Evolutionary conservation across 177 flowering plant species (phyloP).

Genomic region (Vitis hybrid): DNA sequence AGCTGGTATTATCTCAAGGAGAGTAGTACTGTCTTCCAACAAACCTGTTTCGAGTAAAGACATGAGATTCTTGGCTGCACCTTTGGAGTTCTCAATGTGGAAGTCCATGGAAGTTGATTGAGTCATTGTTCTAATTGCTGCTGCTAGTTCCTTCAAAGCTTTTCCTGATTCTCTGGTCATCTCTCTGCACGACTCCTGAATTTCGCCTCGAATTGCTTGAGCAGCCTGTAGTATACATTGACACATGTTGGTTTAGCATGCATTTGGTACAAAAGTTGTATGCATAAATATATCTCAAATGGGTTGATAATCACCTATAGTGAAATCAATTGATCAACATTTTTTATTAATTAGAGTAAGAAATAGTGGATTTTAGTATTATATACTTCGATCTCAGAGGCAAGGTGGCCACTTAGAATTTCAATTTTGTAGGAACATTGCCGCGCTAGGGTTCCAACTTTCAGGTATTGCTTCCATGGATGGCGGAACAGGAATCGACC

Average conservation of each 20-base stretch:
- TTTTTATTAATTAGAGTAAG: too few species aligned
- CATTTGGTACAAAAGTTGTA: too few species aligned
- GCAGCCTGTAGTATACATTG: slow-evolving; percentile 7
- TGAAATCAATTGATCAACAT: too few species aligned
- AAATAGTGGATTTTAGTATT: too few species aligned
- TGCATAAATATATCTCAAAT: too few species aligned
- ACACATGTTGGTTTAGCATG: neutral
- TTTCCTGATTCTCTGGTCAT: slow-evolving; percentile 23
- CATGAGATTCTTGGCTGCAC: slow-evolving; percentile 13
- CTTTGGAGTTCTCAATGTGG: slow-evolving; percentile 18
- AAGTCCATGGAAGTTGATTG: slow-evolving; percentile 2
- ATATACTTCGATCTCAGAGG: slow-evolving; percentile 2
- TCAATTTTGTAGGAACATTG: slow-evolving; percentile 25
- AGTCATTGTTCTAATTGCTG: slow-evolving; percentile 14
- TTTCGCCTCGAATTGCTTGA: slow-evolving; percentile 7
- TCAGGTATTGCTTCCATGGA: slow-evolving; percentile 26
- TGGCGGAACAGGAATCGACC: slow-evolving; percentile 16
- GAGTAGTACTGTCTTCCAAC: slow-evolving; percentile 5
- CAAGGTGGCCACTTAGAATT: slow-evolving; percentile 13
- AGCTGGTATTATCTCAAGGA: slow-evolving; percentile 15
- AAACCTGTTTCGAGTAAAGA: slow-evolving; percentile 5
- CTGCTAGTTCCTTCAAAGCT: slow-evolving; percentile 25
- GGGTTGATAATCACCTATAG: too few species aligned
- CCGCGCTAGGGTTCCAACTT: slow-evolving; percentile 19
- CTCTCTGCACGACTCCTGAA: slow-evolving; percentile 19